Base-by-base conservation (phyloP, 768 basidiomycete species). In the Mycena epipterygia region DNA sequence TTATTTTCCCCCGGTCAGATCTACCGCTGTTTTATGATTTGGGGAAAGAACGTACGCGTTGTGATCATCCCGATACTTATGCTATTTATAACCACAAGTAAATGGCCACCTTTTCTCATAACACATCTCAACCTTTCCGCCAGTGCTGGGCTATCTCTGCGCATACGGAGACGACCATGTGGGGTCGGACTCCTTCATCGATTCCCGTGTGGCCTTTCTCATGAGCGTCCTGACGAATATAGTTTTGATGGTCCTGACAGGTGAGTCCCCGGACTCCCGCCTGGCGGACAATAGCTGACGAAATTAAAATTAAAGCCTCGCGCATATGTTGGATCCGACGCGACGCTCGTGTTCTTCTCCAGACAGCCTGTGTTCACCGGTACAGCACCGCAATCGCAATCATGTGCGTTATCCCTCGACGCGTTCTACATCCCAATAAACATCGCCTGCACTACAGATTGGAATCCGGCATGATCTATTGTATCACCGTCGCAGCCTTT, bases 391-490 rank as follows among this genome's bases (percentile, higher is more conserved):
- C 25, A 14, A 52, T 64, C n/a, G 62, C 62, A n/a, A 64, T 64
- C 14, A 53, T 64, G 62, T 53, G 23, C 27, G 62, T 32, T 27
- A 2, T 6, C 3, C 7, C 25, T 14, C 30, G 6, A 3, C n/a
- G n/a, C n/a, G n/a, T n/a, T n/a, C n/a, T 29, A 9, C 1, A 3
- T 19, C 49, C 32, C 29, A 32, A n/a, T n/a, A n/a, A n/a, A 27
- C 8, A 2, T 8, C 23, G 16, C 5, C 6, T 17, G 3, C 30
- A 64, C 13, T n/a, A n/a, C 19, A 64, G 62, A 52, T 52, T 64
- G 39, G 62, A 64, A 53, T 64, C 62, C 39, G 62, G 62, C 17
- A 39, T 39, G n/a, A 39, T 64, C 51, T 64, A 64, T 27, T 66
- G 64, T 27, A 19, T 44, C 42, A n/a, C 3, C 21, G 4, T 44